Conservation (phyloP, 768 basidiomycete species). For the Lactarius psammicola region DNA sequence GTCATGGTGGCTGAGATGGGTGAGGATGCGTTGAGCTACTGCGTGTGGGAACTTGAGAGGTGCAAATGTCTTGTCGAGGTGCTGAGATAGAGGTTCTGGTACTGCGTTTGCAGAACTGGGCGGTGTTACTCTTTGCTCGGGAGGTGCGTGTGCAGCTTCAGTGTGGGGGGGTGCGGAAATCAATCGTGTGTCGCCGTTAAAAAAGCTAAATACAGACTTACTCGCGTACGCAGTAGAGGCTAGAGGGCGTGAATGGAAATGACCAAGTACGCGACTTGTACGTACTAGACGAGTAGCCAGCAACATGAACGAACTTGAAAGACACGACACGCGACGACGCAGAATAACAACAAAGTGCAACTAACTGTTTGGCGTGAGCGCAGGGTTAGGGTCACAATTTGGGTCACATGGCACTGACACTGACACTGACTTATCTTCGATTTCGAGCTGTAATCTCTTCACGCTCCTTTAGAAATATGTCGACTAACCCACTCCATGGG, state of each 20-base stretch:
- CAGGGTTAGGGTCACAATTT: conserved; percentile 18
- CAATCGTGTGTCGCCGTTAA: not conserved
- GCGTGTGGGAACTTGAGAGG: conserved; percentile 69
- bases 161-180: too few species aligned
- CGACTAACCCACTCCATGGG: conserved; percentile 1
- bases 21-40: conserved; percentile 69
- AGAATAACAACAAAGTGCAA: not conserved
- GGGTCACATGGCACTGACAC: conserved; percentile 12
- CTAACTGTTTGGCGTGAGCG: too few species aligned
- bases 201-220: conserved; percentile 1
- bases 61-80: conserved; percentile 62
- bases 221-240: not conserved
- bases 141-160: not conserved
- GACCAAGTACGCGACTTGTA: conserved; percentile 6
- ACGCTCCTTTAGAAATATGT: conserved; percentile 10
- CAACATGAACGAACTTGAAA: conserved; percentile 19
- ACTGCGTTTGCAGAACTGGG: not conserved
- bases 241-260: not conserved
- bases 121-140: conserved; percentile 4
- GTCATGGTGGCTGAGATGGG: conserved; percentile 71
- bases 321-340: not conserved
- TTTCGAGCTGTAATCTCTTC: not conserved
- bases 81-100: conserved; percentile 40
- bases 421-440: not conserved
- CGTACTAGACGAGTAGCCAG: conserved; percentile 9